Base-by-base conservation (phyloP, 169 alveolate species). In the Hepatocystis sp. region DNA sequence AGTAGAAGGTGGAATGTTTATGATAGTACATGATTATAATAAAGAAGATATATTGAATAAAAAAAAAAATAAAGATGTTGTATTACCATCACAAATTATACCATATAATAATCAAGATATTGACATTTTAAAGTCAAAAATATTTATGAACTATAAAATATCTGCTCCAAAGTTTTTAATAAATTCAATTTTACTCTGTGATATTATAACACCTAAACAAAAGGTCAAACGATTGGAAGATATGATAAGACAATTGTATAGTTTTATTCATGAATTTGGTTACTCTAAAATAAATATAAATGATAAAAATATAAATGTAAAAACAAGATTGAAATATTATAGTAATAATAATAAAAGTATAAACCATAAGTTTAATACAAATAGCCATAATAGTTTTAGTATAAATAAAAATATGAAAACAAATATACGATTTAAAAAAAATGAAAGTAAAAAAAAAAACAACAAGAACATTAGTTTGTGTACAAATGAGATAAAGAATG, bases 61-160 rank as follows among this genome's bases (percentile, higher is more conserved):
- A 36, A 36, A 36, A 36, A 36, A 36, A 36, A 36, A 60, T 42
- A 34, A 17, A 27, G 65, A 81, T 36, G 13, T 34, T 36, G 19
- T 61, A 21, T 17, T 34, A 1, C 27, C 1, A 30, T 36, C 46
- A 25, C 63, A 51, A 13, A 39, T 42, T 17, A 40, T 40, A n/a
- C 89, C 84, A 32, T 47, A 61, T 11, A 53, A 53, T 13, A 60
- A 53, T 11, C 89, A 81, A 61, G 89, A 81, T 13, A 49, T 63
- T 0, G 34, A 63, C n/a, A 66, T 81, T 15, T 34, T 63, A 11
- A 64, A 46, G 30, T 39, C 89, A 0, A 81, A 81, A 63, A 49
- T 81, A 23, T 81, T 81, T 81, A 23, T 81, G 8, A 47, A 63
- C 49, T 81, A 81, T 42, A 81, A 30, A 53, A 63, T 81, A 3